A percentile compares a stretch with the other conserved stretches of the same genome.
These are phyloP conservation scores for Candolleomyces eurysporus DNA, from an alignment of 768 basidiomycete species.

Conservation along the genomic window DNA sequence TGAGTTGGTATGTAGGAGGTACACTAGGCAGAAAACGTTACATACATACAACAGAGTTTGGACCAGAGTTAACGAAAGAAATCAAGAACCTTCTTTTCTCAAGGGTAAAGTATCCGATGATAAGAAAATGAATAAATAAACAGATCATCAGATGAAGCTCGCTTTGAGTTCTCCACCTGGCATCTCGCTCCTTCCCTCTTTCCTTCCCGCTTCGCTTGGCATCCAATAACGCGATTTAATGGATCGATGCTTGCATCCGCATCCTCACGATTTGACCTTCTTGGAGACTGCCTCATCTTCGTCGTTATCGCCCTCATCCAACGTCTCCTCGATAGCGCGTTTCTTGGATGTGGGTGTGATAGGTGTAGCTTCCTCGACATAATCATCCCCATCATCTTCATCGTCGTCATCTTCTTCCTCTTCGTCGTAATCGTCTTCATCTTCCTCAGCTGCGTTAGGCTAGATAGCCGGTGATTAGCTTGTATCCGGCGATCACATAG, in stretches of 20 bases:
- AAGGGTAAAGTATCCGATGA: no score
- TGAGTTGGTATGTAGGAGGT: no score
- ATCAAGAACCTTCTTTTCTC: no score
- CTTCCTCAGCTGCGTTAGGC: neutral
- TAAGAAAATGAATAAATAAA: no score
- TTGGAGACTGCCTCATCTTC: neutral
- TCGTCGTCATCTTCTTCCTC: neutral
- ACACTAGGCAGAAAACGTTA: no score
- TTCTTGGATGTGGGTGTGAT: neutral
- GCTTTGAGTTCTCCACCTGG: no score
- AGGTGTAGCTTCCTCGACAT: neutral
- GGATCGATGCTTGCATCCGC: neutral
- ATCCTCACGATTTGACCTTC: neutral
- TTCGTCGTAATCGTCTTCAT: neutral
- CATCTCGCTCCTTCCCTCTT: no score
- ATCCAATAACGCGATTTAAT: no score
- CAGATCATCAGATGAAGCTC: no score
- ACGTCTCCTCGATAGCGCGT: neutral
- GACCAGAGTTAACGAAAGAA: no score
- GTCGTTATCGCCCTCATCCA: neutral
- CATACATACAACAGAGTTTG: no score
- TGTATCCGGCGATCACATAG: neutral
- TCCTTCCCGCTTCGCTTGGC: no score
- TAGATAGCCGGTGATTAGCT: neutral
- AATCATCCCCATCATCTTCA: neutral